Base-by-base conservation (phyloP, 164 flowering plant species). In the Tinospora cordifolia region DNA sequence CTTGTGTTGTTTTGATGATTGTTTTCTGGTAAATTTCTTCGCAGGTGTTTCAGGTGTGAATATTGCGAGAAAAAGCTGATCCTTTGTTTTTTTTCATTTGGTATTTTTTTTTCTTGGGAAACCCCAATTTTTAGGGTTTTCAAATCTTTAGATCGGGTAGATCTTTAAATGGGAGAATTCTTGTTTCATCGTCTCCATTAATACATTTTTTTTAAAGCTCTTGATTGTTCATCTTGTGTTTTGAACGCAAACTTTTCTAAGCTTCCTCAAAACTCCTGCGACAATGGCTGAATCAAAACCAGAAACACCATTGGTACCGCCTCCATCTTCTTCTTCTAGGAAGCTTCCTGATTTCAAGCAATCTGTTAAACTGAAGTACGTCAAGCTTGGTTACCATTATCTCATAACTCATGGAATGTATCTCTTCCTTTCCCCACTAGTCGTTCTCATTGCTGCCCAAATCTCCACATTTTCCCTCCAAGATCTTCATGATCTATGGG, bases 341-440 rank as follows among this genome's bases (percentile, higher is more conserved):
- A 80, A 69, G 51, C 85, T 87, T 1, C 91, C 91, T 4, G 91
- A 87, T 72, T 87, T 86, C 77, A 83, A 79, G 62, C 79, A 84
- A 63, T 83, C 91, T 0, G 69, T 87, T 5, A 86, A 84, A 68
- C 76, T 87, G 39, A 86, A 86, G 68, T 86, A 86, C 73, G 91
- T 86, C 39, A 87, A 87, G 79, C 89, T 87, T 65, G 91, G 91
- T 11, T 87, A 86, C 69, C 91, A 87, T 74, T 80, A 82, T 65
- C 84, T 87, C 22, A 86, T 86, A 62, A 84, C 91, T 69, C 89
- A 86, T 81, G 88, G 87, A 65, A 83, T 86, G 87, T 87, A 75
- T 77, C 81, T 88, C 44, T 77, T 83, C 67, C 76, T 85, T 9
- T 70, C 85, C 44, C 92, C 90, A 60, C 76, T 88, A n/a, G 41